phyloP scores from a whole-genome alignment of 805 yeast species.

The Cyberlindnera nakhonratchasimensis region DNA sequence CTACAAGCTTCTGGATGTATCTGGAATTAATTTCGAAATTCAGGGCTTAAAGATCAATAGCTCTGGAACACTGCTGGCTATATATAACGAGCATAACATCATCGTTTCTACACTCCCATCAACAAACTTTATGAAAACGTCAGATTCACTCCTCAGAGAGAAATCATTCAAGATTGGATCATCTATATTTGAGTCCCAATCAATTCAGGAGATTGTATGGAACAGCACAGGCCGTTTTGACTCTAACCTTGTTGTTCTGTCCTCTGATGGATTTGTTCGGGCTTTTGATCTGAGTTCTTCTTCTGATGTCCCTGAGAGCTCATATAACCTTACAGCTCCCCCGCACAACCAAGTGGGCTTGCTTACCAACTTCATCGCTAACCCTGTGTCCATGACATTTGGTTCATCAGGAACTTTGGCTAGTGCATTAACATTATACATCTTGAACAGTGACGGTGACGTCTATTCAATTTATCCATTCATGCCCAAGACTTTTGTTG shows the following conservation, averaged over 20 bases:
- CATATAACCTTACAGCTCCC: conserved; percentile 21
- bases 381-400: conserved; percentile 27
- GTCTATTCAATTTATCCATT: conserved; percentile 63
- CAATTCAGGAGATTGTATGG: conserved; percentile 41
- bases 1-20: conserved; percentile 15
- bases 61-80: conserved; percentile 41
- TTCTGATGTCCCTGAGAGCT: conserved; percentile 24
- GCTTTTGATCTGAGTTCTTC: conserved; percentile 36
- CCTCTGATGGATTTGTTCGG: conserved; percentile 31
- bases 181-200: conserved; percentile 26
- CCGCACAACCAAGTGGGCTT: conserved; percentile 17
- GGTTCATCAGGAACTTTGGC: conserved; percentile 19
- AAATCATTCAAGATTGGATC: conserved; percentile 31
- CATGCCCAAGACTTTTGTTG: conserved; percentile 44
- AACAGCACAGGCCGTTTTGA: conserved; percentile 41
- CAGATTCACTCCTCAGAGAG: conserved; percentile 2
- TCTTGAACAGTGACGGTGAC: conserved; percentile 54
- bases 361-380: conserved; percentile 19
- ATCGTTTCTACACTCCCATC: conserved; percentile 34
- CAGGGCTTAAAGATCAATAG: conserved; percentile 36
- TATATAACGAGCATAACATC: conserved; percentile 33
- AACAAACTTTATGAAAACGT: conserved; percentile 5
- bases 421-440: conserved; percentile 51
- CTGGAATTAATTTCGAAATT: conserved; percentile 31
- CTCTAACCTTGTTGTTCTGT: conserved; percentile 41